Percentiles rank a stretch among this genome's conserved stretches.
These are phyloP conservation scores for Cryptosporidium sp. DNA, from an alignment of 169 alveolate species.

Conservation along the genomic window DNA sequence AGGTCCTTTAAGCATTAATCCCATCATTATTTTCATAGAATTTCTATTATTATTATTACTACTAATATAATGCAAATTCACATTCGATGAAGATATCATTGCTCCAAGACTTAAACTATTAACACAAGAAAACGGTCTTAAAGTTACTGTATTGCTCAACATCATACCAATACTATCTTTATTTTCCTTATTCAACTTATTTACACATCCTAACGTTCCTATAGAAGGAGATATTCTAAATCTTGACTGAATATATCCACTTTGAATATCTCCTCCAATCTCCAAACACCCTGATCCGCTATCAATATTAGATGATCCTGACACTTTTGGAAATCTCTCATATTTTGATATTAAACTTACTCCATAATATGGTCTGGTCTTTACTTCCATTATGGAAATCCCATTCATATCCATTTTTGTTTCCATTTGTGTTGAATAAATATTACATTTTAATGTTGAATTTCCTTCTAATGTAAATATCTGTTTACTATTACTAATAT, in stretches of 20 bases:
- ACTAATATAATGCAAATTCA: background rate
- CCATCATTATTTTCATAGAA: conserved; percentile 43
- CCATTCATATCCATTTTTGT: conserved; percentile 68
- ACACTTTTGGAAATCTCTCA: conserved; percentile 1
- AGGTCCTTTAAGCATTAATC: conserved; percentile 57
- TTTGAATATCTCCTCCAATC: conserved; percentile 40
- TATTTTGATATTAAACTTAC: conserved; percentile 32
- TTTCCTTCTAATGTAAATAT: conserved; percentile 19
- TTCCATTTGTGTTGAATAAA: conserved; percentile 33
- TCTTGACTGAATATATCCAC: conserved; percentile 20
- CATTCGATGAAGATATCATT: conserved; percentile 13
- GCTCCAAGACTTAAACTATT: conserved; percentile 24
- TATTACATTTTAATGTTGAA: conserved; percentile 56
- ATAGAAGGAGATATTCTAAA: conserved; percentile 50
- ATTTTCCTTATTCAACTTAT: conserved; percentile 40
- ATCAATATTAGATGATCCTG: no score
- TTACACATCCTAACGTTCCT: conserved; percentile 9
- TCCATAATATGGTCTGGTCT: conserved; percentile 23
- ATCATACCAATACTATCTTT: conserved; percentile 16
- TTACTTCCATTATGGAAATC: conserved; percentile 41
- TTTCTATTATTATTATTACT: background rate
- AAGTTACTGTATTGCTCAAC: conserved; percentile 27
- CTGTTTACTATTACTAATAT: background rate
- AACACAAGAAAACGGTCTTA: background rate
- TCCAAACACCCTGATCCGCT: conserved; percentile 5